Conservation (phyloP, 208 protist species). For the Cochliopodium minus region DNA sequence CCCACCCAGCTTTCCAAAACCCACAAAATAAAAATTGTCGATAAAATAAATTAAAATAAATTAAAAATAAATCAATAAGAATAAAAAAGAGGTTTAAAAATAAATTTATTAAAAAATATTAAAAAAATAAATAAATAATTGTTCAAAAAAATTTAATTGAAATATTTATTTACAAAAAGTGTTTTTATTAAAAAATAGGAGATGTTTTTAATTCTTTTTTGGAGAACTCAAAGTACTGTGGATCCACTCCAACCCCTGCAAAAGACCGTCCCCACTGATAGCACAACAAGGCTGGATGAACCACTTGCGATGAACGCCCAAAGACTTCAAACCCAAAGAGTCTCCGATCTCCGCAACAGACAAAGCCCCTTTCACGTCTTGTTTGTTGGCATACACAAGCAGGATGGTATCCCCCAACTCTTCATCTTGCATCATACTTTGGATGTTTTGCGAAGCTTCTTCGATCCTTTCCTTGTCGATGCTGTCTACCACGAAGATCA, state of each 20-base stretch:
- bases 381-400: slow-evolving; percentile 77
- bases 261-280: slow-evolving; percentile 75
- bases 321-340: slow-evolving; percentile 36
- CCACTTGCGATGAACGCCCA: slow-evolving; percentile 18
- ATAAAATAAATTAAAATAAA: too few relatives aligned
- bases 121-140: neutral
- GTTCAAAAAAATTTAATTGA: neutral
- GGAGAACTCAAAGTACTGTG: slow-evolving; percentile 29
- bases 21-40: too few relatives aligned
- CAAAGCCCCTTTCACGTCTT: slow-evolving; percentile 58
- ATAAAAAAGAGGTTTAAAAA: neutral
- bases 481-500: slow-evolving; percentile 77
- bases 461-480: slow-evolving; percentile 56
- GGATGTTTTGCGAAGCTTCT: slow-evolving; percentile 42
- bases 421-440: slow-evolving; percentile 49
- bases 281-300: slow-evolving; percentile 49
- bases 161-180: neutral
- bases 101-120: neutral
- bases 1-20: too few relatives aligned
- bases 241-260: slow-evolving; percentile 87
- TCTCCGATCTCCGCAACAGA: slow-evolving; percentile 46
- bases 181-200: neutral
- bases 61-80: too few relatives aligned
- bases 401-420: slow-evolving; percentile 48
- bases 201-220: neutral